Evolutionary conservation across 371 early-diverging fungal species (phyloP).

Genomic region (Syncephalastrum racemosum): DNA sequence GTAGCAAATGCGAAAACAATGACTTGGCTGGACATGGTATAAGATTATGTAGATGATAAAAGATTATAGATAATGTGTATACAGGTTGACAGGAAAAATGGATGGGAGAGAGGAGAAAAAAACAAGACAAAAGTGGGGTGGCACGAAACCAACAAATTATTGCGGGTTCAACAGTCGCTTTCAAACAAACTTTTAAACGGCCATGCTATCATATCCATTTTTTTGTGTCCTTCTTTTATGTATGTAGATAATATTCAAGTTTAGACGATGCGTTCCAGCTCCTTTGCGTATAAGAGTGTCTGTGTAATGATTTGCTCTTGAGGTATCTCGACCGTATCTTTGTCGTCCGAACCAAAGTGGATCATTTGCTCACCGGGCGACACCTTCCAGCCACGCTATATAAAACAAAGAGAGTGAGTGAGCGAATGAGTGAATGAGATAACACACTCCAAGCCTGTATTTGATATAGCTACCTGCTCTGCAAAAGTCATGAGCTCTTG

Average conservation of each 20-base stretch:
- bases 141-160: neutral
- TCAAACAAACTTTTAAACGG: constrained; percentile 1
- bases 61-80: neutral
- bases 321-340: constrained; percentile 71
- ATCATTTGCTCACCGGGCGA: constrained; percentile 78
- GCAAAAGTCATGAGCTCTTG: constrained; percentile 83
- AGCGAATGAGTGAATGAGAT: too few relatives aligned
- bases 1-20: too few relatives aligned
- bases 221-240: neutral
- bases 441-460: too few relatives aligned
- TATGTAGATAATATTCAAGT: constrained; percentile 2
- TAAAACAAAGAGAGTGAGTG: neutral
- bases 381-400: constrained; percentile 83
- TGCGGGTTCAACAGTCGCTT: too few relatives aligned
- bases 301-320: constrained; percentile 82
- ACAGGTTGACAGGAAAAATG: constrained; percentile 4
- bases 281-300: constrained; percentile 86
- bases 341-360: constrained; percentile 71
- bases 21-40: neutral
- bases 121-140: neutral
- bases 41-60: neutral
- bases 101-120: neutral
- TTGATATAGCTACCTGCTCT: constrained; percentile 73
- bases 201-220: neutral
- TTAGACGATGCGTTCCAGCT: constrained; percentile 96